Base-by-base conservation (phyloP, 2,329 filamentous ascomycete species). In the Phialophora tarda region DNA sequence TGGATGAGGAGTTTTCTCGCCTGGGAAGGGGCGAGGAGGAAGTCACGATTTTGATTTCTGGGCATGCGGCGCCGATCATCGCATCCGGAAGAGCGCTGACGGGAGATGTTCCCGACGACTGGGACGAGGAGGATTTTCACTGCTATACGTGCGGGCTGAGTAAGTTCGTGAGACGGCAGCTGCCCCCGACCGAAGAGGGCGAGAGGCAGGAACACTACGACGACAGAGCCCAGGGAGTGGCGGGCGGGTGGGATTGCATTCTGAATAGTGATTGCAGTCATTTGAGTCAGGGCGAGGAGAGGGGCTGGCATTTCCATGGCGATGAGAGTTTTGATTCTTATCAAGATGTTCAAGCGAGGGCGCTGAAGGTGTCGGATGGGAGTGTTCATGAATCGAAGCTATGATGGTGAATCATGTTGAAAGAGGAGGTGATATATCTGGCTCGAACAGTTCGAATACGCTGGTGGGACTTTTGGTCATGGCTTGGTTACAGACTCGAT, bases 21-120 rank as follows among this genome's bases (percentile, higher is more conserved):
- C 64, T 75, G 3, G 78, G 79, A 51, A 71, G 74, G 3, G 77
- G 78, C n/a, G 84, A 90, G 57, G 86, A 88, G n/a, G 82, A 85
- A 47, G 82, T 83, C 38, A 87, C 91, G 0, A 83, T 97, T 26
- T 78, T 97, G 48, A 83, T 99, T 47, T 97, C 92, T 79, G 90
- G 91, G 1, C 95, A 99, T 80, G 95, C 95, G 1, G 95, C 95
- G 3, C 88, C 89, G 11, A 86, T 98, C 74, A 97, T 99, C 75
- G 90, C 91, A 8, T 86, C 95, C 71, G 94, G 94, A 0, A 85
- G 95, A 48, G 88, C 88, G 0, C 81, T 99, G 72, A 97, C 93
- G 1, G 93, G 92, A 0, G 74, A 78, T 23, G 88, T 94, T 84
- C 93, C 93, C 0, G 84, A 87, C 0, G 87, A 90, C 75, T 82